Conservation (phyloP, 1,284 basidiomycete species). For the Agaricales sp. region DNA sequence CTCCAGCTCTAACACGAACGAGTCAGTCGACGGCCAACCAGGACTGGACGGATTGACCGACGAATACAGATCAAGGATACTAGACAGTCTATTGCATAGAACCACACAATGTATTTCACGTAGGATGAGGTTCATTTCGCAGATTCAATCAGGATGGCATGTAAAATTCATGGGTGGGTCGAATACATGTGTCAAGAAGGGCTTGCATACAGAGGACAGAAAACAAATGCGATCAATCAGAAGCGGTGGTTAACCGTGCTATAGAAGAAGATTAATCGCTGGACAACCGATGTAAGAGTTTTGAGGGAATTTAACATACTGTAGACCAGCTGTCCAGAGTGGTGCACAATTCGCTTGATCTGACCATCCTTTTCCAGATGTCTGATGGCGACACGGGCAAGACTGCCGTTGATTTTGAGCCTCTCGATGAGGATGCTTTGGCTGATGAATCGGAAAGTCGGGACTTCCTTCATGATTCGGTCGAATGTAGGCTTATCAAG, state of each 20-base stretch:
- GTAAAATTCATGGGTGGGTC: conserved; percentile 10
- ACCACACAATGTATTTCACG: no score
- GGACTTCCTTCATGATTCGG: conserved; percentile 98
- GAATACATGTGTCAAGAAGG: conserved; percentile 35
- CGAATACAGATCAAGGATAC: no score
- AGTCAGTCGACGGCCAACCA: no score
- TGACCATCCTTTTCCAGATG: conserved; percentile 92
- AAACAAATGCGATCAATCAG: conserved; percentile 38
- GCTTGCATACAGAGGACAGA: conserved; percentile 11
- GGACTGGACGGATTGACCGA: no score
- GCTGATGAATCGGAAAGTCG: conserved; percentile 98
- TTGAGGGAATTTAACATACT: conserved; percentile 39
- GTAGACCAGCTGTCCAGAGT: conserved; percentile 91
- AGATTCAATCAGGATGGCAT: neutral
- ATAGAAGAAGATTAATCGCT: conserved; percentile 9
- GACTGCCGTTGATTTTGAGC: conserved; percentile 90
- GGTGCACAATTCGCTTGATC: conserved; percentile 97
- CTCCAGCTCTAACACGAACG: no score
- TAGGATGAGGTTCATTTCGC: neutral
- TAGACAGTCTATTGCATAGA: no score
- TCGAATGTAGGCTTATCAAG: conserved; percentile 90
- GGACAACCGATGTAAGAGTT: conserved; percentile 6
- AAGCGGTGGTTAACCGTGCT: conserved; percentile 56
- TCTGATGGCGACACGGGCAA: conserved; percentile 89
- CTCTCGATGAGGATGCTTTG: conserved; percentile 98